Base-by-base conservation (phyloP, 2,329 filamentous ascomycete species). In the Periglandula ipomoeae region DNA sequence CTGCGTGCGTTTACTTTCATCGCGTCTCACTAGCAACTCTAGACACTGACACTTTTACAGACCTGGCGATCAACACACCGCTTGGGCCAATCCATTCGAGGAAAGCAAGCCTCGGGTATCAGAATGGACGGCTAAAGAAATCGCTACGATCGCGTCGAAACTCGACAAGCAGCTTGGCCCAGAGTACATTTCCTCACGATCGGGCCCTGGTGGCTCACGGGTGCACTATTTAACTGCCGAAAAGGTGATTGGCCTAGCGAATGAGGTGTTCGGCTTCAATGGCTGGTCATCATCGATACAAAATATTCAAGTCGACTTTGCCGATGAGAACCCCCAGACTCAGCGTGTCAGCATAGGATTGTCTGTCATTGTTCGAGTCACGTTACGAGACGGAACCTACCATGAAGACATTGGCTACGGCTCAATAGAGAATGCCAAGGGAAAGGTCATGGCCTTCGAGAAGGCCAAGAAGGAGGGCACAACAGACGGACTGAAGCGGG, bases 401-500 rank as follows among this genome's bases (percentile, higher is more conserved):
- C 93, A 97, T 64, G 93, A 98, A 76, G 93, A 98, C 62, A 85
- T 97, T 53, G 93, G 93, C 24, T 98, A 98, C 61, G 93, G 93
- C 7, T 87, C 93, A 56, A 95, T 95, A 58, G 91, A 97, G 66
- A 98, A 98, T 61, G 89, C 85, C 65, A 94, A 91, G 68, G 87
- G 88, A 49, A 98, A 98, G 70, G 91, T 90, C 3, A 85, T 87
- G 46, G 93, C 91, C 0, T 98, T 97, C 60, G 93, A 98, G 65
- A 98, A 98, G 69, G 90, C 93, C 1, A 98, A 97, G 72, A 98
- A 98, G 65, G 90, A 97, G 70, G 94, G 89, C 7, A 94, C 89
- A 3, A 97, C 94, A 9, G 93, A 98, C 68, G 93, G 83, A 1
- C 64, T 98, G 62, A 98, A 98, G 69, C 79, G 93, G 56, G 82